Conservation (phyloP, 2,329 filamentous ascomycete species). For the Aspergillus uvarum region DNA sequence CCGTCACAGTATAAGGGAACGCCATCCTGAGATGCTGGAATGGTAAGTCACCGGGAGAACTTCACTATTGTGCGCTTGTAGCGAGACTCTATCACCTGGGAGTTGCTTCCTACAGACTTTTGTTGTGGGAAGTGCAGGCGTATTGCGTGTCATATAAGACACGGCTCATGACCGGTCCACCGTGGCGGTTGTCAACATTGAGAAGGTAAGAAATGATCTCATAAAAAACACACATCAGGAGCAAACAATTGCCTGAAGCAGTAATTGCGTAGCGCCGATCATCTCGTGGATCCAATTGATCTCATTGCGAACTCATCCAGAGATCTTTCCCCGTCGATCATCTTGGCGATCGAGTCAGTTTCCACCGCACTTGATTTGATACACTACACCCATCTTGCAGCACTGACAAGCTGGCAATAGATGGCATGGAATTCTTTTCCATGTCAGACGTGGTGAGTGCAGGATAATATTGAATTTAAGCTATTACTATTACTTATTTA, state of each 20-base stretch:
- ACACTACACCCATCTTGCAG: background rate
- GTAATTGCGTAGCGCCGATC: background rate
- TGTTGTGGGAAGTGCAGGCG: background rate
- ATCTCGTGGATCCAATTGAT: background rate
- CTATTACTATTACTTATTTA: too few species aligned
- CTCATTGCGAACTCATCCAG: background rate
- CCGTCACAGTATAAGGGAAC: constrained; percentile 42
- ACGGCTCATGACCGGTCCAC: background rate
- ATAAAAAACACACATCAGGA: background rate
- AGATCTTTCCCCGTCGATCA: background rate
- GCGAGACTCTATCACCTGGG: background rate
- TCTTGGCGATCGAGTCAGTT: background rate
- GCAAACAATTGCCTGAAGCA: background rate
- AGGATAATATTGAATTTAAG: too few species aligned
- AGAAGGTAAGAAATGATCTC: background rate
- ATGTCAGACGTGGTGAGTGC: too few species aligned
- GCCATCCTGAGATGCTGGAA: background rate
- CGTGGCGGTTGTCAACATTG: background rate
- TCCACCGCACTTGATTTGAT: background rate
- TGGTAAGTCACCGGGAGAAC: background rate
- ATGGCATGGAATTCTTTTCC: too few species aligned
- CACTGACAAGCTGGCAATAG: background rate
- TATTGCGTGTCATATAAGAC: background rate
- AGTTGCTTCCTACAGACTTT: background rate
- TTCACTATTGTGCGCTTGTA: too few species aligned